These are phyloP conservation scores for Suillus placidus DNA, from an alignment of 768 basidiomycete genomes.

Conservation along the genomic window DNA sequence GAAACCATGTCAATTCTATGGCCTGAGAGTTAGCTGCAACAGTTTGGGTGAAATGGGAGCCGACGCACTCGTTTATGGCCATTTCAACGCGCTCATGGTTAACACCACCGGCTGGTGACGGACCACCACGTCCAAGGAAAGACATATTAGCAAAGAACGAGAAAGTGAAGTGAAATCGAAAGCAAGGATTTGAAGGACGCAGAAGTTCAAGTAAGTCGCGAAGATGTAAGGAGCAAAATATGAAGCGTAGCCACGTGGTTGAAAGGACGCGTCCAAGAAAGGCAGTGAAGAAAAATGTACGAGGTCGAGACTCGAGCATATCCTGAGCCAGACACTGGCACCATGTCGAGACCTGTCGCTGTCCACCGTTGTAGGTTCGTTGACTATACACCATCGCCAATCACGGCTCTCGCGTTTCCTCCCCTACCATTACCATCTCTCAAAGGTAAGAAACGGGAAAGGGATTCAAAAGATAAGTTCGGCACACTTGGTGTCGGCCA, in stretches of 20 bases:
- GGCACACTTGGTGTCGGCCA: constrained; percentile 82
- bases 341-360: constrained; percentile 53
- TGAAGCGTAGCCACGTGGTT: constrained; percentile 27
- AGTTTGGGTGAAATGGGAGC: constrained; percentile 2
- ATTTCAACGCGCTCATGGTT: constrained; percentile 88
- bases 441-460: constrained; percentile 48
- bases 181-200: constrained; percentile 15
- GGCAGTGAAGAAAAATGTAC: constrained; percentile 19
- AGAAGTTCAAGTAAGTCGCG: constrained; percentile 38
- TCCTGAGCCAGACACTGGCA: neutral
- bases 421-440: constrained; percentile 75
- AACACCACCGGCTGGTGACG: constrained; percentile 52
- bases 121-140: constrained; percentile 67
- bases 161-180: neutral
- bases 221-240: constrained; percentile 35
- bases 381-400: constrained; percentile 84
- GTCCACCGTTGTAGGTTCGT: constrained; percentile 95
- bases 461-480: constrained; percentile 39
- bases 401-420: constrained; percentile 88
- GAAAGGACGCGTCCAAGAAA: constrained; percentile 21
- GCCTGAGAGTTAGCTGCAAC: constrained; percentile 20
- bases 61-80: constrained; percentile 84
- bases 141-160: constrained; percentile 57
- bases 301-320: constrained; percentile 4
- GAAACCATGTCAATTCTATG: constrained; percentile 91